A percentile compares a stretch with the other conserved stretches of the same genome.
These are phyloP conservation scores for Bryopsis sp. DNA, from an alignment of 139 green algal species.

Conservation along the genomic window DNA sequence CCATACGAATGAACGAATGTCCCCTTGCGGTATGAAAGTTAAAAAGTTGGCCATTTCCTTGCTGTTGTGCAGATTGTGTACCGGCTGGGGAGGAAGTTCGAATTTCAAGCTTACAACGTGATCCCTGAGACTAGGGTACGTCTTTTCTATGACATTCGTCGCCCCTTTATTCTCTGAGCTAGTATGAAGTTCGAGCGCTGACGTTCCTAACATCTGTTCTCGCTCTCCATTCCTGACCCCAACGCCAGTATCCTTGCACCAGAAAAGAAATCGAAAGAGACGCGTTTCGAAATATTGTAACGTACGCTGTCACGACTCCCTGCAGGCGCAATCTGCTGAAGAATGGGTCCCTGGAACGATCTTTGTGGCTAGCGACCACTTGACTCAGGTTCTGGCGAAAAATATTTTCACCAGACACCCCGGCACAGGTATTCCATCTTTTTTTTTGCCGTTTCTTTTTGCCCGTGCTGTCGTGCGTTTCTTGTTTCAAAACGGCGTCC, in stretches of 20 bases:
- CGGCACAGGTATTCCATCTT: neutral
- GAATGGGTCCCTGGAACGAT: slow-evolving; percentile 46
- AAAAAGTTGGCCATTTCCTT: too few species aligned
- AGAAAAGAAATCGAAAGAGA: slow-evolving; percentile 18
- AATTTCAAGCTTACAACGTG: slow-evolving; percentile 69
- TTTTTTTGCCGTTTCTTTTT: neutral
- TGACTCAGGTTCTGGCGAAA: slow-evolving; percentile 49
- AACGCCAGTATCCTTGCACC: neutral
- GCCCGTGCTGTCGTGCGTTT: neutral
- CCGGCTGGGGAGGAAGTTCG: slow-evolving; percentile 50
- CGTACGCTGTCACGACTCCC: too few species aligned
- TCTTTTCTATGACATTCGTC: too few species aligned
- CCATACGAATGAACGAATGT: too few species aligned
- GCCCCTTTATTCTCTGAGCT: neutral
- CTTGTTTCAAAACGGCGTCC: neutral
- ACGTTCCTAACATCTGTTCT: slow-evolving; percentile 7
- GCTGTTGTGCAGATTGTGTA: slow-evolving; percentile 46
- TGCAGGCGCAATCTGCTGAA: too few species aligned
- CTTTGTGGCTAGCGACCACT: slow-evolving; percentile 61
- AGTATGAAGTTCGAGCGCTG: neutral
- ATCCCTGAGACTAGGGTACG: slow-evolving; percentile 34
- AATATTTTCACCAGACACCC: slow-evolving; percentile 43
- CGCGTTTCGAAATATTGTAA: too few species aligned
- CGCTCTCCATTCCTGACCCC: neutral
- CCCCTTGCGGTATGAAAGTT: too few species aligned